Evolutionary conservation across 805 yeast genomes (phyloP).

Genomic region (Yarrowia osloensis): DNA sequence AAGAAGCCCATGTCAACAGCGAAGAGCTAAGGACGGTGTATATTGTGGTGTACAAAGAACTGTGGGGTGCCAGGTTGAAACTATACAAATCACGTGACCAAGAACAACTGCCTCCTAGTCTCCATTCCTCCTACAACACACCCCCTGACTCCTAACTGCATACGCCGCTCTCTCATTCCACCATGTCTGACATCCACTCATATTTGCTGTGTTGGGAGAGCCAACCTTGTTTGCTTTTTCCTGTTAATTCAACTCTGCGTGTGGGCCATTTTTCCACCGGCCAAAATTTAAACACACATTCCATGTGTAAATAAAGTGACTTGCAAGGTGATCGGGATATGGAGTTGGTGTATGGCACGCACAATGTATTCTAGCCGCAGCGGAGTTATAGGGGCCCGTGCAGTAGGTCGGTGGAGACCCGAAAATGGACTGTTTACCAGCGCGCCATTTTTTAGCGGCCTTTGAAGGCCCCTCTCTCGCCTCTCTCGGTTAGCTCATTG

Average conservation of each 20-base stretch:
- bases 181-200: not conserved
- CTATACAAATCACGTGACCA: too few species aligned
- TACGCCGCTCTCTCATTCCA: not conserved
- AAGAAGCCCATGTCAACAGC: not conserved
- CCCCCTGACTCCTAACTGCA: too few species aligned
- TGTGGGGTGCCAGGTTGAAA: too few species aligned
- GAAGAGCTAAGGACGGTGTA: not conserved
- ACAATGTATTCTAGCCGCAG: too few species aligned
- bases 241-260: not conserved
- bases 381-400: too few species aligned
- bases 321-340: not conserved
- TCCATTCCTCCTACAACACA: too few species aligned
- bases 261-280: not conserved
- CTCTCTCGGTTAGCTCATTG: constrained; percentile 17
- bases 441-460: not conserved
- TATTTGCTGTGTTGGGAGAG: not conserved
- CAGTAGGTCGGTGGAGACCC: not conserved
- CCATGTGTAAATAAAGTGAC: not conserved
- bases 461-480: not conserved
- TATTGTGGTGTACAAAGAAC: too few species aligned
- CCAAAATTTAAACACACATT: not conserved
- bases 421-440: not conserved
- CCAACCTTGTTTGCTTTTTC: not conserved
- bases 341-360: not conserved
- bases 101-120: too few species aligned